Evolutionary conservation across 1,284 basidiomycete species (phyloP), one percentile per base, ranked within the genome.

Genomic region (Heterobasidion irregulare): DNA sequence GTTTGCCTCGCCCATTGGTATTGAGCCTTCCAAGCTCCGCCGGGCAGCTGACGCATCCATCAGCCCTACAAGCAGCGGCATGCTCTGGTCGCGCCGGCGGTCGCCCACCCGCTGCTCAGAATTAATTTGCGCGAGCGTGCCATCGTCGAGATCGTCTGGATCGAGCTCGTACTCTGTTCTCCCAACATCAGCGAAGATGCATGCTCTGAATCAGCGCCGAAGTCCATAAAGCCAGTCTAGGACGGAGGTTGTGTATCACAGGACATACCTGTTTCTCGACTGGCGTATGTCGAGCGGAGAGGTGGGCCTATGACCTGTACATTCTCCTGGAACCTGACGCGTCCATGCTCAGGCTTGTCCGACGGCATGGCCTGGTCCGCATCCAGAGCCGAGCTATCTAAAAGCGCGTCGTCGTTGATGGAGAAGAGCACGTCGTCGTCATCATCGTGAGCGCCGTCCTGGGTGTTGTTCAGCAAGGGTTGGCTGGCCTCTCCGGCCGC

Each of bases 31-130:
- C 2, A 76, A 56, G 60, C 76, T 82, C 61, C 80, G 71, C 47
- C 79, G 75, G 33, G 80, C 75, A 9, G 75, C 64, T 0, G 84
- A 80, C 0, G 83, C 72, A 57, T 89, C 88, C 54, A 85, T 71
- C 18, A 92, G 73, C 13, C 89, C 89, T 2, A 86, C 80, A 15
- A 92, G 76, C n/a, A 92, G 74, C 0, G 89, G 90, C 76, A 83
- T 83, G 8, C 77, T 69, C 59, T 83, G 80, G 55, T 83, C 79
- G 46, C 70, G 69, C 13, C 75, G 66, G 38, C 73, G 64, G 16
- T 70, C 68, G 36, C 62, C 64, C 36, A 66, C 68, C 26, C 26
- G 4, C 36, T 66, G 58, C 38, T 62, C 68, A 12, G 65, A 59
- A 36, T 65, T 67, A 13, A 76, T 68, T 53, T 75, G 75, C 2